phyloP scores from a whole-genome alignment of 345 rosid genomes.

The Melaleuca quinquenervia region DNA sequence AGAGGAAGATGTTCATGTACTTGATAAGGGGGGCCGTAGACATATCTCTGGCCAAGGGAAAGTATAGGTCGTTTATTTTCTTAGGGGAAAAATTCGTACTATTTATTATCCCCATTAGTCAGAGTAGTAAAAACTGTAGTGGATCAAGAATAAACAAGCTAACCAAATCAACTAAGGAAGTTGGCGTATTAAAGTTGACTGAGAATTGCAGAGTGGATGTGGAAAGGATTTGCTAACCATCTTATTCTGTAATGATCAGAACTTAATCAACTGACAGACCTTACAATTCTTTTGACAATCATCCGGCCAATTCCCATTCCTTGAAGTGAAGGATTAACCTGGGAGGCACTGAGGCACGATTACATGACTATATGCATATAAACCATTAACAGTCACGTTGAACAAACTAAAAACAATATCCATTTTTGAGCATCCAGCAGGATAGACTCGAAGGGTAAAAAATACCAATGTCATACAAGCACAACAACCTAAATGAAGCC shows the following conservation, averaged over 20 bases:
- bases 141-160: not conserved
- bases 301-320: slow-evolving; percentile 73
- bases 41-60: not conserved
- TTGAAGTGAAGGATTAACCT: slow-evolving; percentile 66
- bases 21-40: not conserved
- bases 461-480: not conserved
- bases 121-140: not conserved
- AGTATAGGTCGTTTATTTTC: not conserved
- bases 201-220: not conserved
- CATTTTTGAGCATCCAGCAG: not conserved
- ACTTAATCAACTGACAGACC: slow-evolving; percentile 24
- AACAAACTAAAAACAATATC: not conserved
- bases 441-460: not conserved
- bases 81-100: not conserved
- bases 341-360: slow-evolving; percentile 36
- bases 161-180: not conserved
- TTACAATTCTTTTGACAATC: slow-evolving; percentile 56
- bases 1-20: not conserved
- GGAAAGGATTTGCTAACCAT: not conserved
- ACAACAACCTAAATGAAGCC: not conserved
- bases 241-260: not conserved
- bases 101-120: not conserved
- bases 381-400: too few species aligned
- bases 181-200: not conserved
- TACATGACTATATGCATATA: slow-evolving; percentile 7